phyloP scores from a whole-genome alignment of 208 protist species.

The Porcisia deanei region DNA sequence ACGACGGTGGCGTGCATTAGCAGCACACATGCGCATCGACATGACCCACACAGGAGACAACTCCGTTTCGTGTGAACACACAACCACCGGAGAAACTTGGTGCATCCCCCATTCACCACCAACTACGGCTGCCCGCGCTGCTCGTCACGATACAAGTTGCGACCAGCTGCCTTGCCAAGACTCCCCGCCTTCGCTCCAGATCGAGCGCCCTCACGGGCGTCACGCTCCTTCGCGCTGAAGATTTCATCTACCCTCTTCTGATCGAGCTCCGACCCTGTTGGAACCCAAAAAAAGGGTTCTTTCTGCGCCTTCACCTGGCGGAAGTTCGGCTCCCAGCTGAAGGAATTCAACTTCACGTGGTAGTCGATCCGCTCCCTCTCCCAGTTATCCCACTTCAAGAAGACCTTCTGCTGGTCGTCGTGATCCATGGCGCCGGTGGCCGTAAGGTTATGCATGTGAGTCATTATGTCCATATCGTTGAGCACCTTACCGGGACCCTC shows the following conservation, averaged over 20 bases:
- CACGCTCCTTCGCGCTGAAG: conserved; percentile 78
- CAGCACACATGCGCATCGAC: neutral
- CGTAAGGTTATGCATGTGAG: conserved; percentile 91
- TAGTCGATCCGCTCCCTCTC: conserved; percentile 91
- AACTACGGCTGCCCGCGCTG: conserved; percentile 12
- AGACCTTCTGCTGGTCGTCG: conserved; percentile 89
- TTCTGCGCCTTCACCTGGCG: conserved; percentile 89
- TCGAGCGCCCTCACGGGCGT: conserved; percentile 48
- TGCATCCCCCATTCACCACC: neutral
- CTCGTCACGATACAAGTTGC: conserved; percentile 69
- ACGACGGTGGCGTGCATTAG: neutral
- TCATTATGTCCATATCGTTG: conserved; percentile 94
- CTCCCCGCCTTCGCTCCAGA: conserved; percentile 75
- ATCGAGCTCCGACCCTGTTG: conserved; percentile 78
- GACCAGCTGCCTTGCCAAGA: conserved; percentile 60
- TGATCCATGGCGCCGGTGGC: conserved; percentile 87
- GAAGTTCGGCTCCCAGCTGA: conserved; percentile 90
- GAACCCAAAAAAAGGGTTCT: conserved; percentile 92
- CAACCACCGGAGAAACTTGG: neutral
- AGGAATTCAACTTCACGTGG: conserved; percentile 87
- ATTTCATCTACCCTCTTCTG: conserved; percentile 90
- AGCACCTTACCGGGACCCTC: conserved; percentile 82
- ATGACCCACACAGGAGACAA: neutral
- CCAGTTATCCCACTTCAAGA: conserved; percentile 93
- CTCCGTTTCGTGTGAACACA: neutral